Evolutionary conservation across 306 rosid species (phyloP).

Genomic region (Cucurbita ficifolia): DNA sequence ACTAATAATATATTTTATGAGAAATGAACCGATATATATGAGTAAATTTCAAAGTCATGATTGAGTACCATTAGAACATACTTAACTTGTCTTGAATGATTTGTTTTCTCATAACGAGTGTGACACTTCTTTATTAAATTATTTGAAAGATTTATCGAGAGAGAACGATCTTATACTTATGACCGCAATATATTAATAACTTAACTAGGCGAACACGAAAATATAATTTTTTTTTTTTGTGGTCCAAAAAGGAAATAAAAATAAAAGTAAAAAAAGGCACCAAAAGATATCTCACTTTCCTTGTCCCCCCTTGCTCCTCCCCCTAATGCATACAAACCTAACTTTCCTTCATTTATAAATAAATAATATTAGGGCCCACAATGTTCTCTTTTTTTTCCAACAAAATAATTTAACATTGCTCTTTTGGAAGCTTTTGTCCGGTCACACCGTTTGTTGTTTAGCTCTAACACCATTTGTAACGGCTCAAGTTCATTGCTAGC

Average conservation of each 20-base stretch:
- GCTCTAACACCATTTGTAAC: no score
- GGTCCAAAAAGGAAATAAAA: constrained; percentile 6
- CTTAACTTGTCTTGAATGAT: no score
- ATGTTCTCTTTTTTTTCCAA: not conserved
- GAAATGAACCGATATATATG: not conserved
- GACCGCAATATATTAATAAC: no score
- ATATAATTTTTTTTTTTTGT: not conserved
- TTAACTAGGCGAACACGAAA: no score
- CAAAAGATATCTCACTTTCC: constrained; percentile 8
- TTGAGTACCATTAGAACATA: no score
- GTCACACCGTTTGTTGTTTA: no score
- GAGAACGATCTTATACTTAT: no score
- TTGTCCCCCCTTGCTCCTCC: constrained; percentile 6
- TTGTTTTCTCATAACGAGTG: no score
- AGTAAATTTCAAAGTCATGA: no score
- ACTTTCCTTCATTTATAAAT: not conserved
- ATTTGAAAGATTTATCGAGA: no score
- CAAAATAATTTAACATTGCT: not conserved
- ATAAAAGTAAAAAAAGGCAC: not conserved
- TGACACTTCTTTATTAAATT: no score
- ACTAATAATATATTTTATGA: not conserved
- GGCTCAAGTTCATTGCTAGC: no score
- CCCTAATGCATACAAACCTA: not conserved
- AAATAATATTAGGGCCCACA: constrained; percentile 2
- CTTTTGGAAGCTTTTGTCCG: constrained; percentile 1